A percentile compares a stretch with the other conserved stretches of the same genome.
These are phyloP conservation scores for Scytalidium lignicola DNA, from an alignment of 2,329 filamentous ascomycete genomes.

Conservation along the genomic window DNA sequence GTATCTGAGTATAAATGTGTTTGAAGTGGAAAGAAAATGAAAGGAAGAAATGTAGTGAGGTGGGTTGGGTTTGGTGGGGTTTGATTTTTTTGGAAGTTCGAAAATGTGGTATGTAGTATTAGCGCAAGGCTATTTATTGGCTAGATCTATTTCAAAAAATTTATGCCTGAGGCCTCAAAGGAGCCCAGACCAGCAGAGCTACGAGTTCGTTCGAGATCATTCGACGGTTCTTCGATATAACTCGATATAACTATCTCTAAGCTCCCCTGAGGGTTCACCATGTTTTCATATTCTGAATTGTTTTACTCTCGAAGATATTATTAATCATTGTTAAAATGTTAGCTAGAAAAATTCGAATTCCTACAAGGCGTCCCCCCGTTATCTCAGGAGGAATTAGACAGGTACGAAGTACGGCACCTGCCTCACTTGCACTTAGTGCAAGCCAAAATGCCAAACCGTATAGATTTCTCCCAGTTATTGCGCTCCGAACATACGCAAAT, in stretches of 20 bases:
- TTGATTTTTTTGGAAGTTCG: conserved; percentile 1
- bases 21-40: neutral
- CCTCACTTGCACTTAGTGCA: conserved; percentile 8
- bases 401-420: conserved; percentile 7
- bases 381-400: conserved; percentile 10
- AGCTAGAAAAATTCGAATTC: conserved; percentile 18
- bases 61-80: conserved; percentile 7
- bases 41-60: neutral
- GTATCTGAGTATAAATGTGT: conserved; percentile 3
- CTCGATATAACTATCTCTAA: too few species aligned
- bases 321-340: conserved; percentile 16
- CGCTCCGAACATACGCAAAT: conserved; percentile 55
- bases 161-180: neutral
- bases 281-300: conserved; percentile 4
- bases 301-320: conserved; percentile 2
- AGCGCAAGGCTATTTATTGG: neutral
- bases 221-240: neutral
- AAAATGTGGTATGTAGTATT: neutral
- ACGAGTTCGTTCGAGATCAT: neutral
- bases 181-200: neutral
- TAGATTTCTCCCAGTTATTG: conserved; percentile 33
- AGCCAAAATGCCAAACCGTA: conserved; percentile 12
- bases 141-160: neutral
- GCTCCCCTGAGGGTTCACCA: neutral
- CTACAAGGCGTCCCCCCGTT: conserved; percentile 21